These are phyloP conservation scores for Westerdykella sp. DNA, from an alignment of 2,329 filamentous ascomycete species.

Conservation along the genomic window DNA sequence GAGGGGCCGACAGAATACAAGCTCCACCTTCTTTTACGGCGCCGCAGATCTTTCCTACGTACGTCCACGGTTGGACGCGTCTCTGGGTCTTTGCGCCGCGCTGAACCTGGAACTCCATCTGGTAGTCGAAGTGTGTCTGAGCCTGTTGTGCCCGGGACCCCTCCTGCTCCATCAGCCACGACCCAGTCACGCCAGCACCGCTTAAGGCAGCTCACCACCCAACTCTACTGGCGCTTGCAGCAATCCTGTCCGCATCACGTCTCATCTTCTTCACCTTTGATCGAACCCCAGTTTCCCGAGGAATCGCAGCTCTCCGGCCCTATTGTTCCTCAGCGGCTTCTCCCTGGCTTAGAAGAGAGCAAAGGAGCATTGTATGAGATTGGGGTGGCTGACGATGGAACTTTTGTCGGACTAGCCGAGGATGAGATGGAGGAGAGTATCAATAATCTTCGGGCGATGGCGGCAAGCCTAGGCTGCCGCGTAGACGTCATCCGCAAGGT, in stretches of 20 bases:
- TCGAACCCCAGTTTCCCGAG: slow-evolving; percentile 70
- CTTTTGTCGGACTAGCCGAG: slow-evolving; percentile 76
- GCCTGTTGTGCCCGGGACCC: slow-evolving; percentile 21
- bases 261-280: slow-evolving; percentile 66
- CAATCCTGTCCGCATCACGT: slow-evolving; percentile 91
- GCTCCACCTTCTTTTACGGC: slow-evolving; percentile 76
- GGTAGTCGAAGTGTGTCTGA: slow-evolving; percentile 28
- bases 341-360: slow-evolving; percentile 82
- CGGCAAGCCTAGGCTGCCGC: slow-evolving; percentile 79
- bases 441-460: slow-evolving; percentile 80
- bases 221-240: slow-evolving; percentile 88
- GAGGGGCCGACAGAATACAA: slow-evolving; percentile 96
- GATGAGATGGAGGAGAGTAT: slow-evolving; percentile 93
- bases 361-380: slow-evolving; percentile 94
- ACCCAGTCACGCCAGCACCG: slow-evolving; percentile 73
- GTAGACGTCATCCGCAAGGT: slow-evolving; percentile 78
- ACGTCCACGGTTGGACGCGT: slow-evolving; percentile 59
- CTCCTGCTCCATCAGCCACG: slow-evolving; percentile 44
- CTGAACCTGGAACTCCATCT: slow-evolving; percentile 23
- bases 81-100: slow-evolving; percentile 47
- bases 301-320: slow-evolving; percentile 55
- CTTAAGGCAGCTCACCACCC: slow-evolving; percentile 86
- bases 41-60: slow-evolving; percentile 64
- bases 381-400: slow-evolving; percentile 90
- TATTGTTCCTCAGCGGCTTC: slow-evolving; percentile 48